A percentile compares a stretch with the other conserved stretches of the same genome.
These are phyloP conservation scores for Simmondsia chinensis DNA, from an alignment of 148 eudicot species.

Conservation along the genomic window DNA sequence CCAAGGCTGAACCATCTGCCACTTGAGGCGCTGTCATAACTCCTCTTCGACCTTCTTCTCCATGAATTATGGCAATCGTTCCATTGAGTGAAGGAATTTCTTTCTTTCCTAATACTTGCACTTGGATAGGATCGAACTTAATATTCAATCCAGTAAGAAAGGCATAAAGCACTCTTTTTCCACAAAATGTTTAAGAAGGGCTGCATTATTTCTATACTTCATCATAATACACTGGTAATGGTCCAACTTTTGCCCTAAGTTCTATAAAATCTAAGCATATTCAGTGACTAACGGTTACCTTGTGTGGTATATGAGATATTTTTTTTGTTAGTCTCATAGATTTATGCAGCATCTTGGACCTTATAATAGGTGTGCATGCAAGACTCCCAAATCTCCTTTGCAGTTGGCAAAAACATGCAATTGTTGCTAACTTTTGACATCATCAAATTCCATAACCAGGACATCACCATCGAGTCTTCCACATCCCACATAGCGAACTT, in stretches of 20 bases:
- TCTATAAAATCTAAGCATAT: neutral
- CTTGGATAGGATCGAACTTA: too few relatives aligned
- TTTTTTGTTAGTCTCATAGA: neutral
- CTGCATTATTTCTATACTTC: neutral
- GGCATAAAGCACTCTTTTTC: neutral
- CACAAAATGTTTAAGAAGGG: neutral
- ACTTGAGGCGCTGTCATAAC: too few relatives aligned
- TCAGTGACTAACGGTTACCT: neutral
- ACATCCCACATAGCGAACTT: conserved; percentile 1
- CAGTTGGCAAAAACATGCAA: conserved; percentile 10
- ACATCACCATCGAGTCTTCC: conserved; percentile 11
- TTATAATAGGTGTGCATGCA: conserved; percentile 9
- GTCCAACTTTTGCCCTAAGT: neutral
- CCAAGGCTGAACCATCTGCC: too few relatives aligned
- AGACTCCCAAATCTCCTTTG: conserved; percentile 7
- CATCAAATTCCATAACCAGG: conserved; percentile 11
- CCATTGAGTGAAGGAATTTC: too few relatives aligned
- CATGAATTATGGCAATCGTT: too few relatives aligned
- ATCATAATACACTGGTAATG: neutral
- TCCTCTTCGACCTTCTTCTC: too few relatives aligned
- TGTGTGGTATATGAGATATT: neutral
- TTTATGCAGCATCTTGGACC: conserved; percentile 7
- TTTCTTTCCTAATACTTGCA: too few relatives aligned
- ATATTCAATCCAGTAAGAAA: neutral
- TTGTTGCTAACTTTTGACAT: conserved; percentile 5